A percentile compares a stretch with the other conserved stretches of the same genome.
These are phyloP conservation scores for Hypoxylon sp. DNA, from an alignment of 2,329 filamentous ascomycete species.

Conservation along the genomic window DNA sequence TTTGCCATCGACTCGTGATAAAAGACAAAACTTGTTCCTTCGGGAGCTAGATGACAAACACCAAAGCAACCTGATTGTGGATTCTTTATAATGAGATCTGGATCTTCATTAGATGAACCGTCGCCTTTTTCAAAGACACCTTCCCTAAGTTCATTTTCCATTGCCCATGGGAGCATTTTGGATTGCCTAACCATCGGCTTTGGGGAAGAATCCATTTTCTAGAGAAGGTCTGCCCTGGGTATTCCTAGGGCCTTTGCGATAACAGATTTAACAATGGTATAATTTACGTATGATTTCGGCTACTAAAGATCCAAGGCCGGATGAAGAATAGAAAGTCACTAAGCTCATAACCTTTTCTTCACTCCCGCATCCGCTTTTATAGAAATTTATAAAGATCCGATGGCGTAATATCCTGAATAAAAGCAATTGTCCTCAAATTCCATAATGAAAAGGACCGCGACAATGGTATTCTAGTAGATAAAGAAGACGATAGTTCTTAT, in stretches of 20 bases:
- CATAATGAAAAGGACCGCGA: background rate
- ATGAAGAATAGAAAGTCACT: background rate
- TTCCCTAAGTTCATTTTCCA: slow-evolving; percentile 30
- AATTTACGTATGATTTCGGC: background rate
- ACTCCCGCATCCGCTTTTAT: background rate
- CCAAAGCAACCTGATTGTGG: slow-evolving; percentile 33
- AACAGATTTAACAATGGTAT: too few species aligned
- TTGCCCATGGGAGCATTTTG: slow-evolving; percentile 5
- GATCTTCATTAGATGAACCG: background rate
- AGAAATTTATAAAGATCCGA: background rate
- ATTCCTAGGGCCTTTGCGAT: background rate
- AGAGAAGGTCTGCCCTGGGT: background rate
- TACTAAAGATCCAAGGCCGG: background rate
- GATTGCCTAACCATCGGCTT: background rate
- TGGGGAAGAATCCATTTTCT: slow-evolving; percentile 15
- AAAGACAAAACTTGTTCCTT: slow-evolving; percentile 31
- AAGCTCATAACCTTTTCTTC: background rate
- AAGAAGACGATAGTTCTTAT: background rate
- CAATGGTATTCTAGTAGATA: background rate
- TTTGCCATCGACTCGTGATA: slow-evolving; percentile 20
- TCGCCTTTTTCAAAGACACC: slow-evolving; percentile 25
- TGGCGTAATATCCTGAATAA: background rate
- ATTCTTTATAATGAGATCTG: slow-evolving; percentile 38
- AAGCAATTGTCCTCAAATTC: background rate
- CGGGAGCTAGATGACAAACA: slow-evolving; percentile 11